Base-by-base conservation (phyloP, 1,284 basidiomycete species). In the Stereum hirsutum region DNA sequence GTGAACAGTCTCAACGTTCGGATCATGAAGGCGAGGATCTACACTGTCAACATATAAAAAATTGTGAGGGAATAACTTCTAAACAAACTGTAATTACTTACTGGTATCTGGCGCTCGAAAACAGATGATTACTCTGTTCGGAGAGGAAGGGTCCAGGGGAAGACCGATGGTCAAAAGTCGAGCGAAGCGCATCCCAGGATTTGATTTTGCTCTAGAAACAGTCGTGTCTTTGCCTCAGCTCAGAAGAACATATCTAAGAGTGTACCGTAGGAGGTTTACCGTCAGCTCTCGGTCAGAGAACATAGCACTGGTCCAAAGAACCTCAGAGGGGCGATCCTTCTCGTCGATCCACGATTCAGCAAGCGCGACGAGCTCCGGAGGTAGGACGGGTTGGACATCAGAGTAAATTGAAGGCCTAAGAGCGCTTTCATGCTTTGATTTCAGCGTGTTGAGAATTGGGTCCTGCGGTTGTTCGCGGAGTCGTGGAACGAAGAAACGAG, bases 381-480 rank as follows among this genome's bases (percentile, higher is more conserved):
- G 59, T 11, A 61, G 45, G 33, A 31, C 17, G 33, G n/a, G 34
- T 17, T 25, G 24, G 15, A 27, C 26, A 15, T n/a, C 23, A 26
- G 19, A 15, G 26, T 7, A 14, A 3, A 10, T 24, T 37, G 32
- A n/a, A 24, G 27, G 33, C 36, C 33, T 19, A n/a, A 20, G 36
- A 38, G 24, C 31, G n/a, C n/a, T 42, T 26, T 48, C 24, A 37
- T 45, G 50, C 49, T 57, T 48, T 10, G 64, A 54, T 26, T 67
- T 66, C 24, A 82, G 50, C 15, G 68, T 61, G 34, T 79, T 74
- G 56, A 88, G 64, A 47, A 88, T 85, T 1, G 84, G 85, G 57
- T 88, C 79, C 54, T 88, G 85, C 2, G 85, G 84, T 50, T 72
- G 75, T 46, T 87, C 74, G 15, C 68, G 60, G 31, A 89, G 60